Conservation (phyloP, 805 yeast species). For the Diddensiella santjacobensis region DNA sequence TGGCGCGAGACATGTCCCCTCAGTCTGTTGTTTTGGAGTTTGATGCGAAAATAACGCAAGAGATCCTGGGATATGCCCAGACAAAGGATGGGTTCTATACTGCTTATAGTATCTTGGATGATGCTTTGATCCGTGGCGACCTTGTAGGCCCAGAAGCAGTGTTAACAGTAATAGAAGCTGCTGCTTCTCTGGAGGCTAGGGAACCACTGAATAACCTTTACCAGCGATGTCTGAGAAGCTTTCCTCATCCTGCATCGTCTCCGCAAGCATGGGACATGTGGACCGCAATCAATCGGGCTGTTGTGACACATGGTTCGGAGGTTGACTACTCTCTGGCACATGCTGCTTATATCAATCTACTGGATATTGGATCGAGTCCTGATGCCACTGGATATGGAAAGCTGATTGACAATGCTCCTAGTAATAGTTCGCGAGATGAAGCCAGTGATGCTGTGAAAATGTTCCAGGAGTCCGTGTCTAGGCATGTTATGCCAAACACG, state of each 20-base stretch:
- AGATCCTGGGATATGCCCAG: constrained; percentile 21
- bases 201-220: constrained; percentile 12
- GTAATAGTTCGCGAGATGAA: constrained; percentile 28
- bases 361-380: constrained; percentile 30
- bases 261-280: constrained; percentile 26
- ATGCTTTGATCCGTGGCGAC: constrained; percentile 12
- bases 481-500: constrained; percentile 31
- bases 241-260: constrained; percentile 22
- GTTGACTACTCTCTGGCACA: constrained; percentile 25
- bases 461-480: constrained; percentile 31
- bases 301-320: constrained; percentile 28
- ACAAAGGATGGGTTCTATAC: constrained; percentile 12
- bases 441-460: constrained; percentile 32
- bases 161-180: constrained; percentile 21
- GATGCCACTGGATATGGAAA: constrained; percentile 36
- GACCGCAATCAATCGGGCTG: constrained; percentile 28
- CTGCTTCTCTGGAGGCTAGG: constrained; percentile 5
- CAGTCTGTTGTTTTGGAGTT: constrained; percentile 6
- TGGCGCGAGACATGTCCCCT: constrained; percentile 3
- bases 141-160: constrained; percentile 21
- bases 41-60: constrained; percentile 13
- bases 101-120: constrained; percentile 19
- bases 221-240: constrained; percentile 12
- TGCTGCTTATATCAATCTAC: constrained; percentile 27
- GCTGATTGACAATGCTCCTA: constrained; percentile 28